Conservation (phyloP, 129 eudicot species). For the Artemisia annua region DNA sequence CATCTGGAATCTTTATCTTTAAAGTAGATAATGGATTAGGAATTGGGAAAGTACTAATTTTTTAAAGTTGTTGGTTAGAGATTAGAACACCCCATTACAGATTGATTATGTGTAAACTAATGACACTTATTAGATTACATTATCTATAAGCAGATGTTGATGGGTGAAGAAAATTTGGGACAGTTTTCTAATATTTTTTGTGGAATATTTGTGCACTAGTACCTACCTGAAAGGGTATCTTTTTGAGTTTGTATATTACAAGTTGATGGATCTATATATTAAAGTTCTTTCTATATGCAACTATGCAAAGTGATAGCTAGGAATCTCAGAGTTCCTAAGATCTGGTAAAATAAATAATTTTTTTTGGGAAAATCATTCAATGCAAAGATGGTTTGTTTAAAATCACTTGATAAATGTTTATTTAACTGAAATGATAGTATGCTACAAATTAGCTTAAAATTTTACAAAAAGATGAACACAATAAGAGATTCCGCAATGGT, state of each 20-base stretch:
- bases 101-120: slow-evolving; percentile 3
- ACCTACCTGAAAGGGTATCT: slow-evolving; percentile 22
- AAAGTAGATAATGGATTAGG: slow-evolving; percentile 41
- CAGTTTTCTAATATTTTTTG: slow-evolving; percentile 12
- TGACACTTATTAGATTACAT: slow-evolving; percentile 21
- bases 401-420: no score
- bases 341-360: neutral
- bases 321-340: neutral
- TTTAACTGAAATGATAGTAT: no score
- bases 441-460: no score
- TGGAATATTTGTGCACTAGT: slow-evolving; percentile 16
- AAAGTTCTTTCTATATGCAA: neutral
- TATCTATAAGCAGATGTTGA: slow-evolving; percentile 36
- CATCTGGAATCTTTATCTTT: slow-evolving; percentile 32
- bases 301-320: slow-evolving; percentile 4
- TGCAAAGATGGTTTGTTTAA: no score
- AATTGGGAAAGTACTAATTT: slow-evolving; percentile 24
- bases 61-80: slow-evolving; percentile 30
- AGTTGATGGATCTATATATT: slow-evolving; percentile 15
- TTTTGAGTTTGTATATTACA: slow-evolving; percentile 15
- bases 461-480: no score
- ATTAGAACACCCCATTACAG: slow-evolving; percentile 5
- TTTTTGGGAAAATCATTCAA: neutral
- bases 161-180: slow-evolving; percentile 25
- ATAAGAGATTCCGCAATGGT: no score